Conservation (phyloP, 139 green algal genomes). For the Chlorella sp. region DNA sequence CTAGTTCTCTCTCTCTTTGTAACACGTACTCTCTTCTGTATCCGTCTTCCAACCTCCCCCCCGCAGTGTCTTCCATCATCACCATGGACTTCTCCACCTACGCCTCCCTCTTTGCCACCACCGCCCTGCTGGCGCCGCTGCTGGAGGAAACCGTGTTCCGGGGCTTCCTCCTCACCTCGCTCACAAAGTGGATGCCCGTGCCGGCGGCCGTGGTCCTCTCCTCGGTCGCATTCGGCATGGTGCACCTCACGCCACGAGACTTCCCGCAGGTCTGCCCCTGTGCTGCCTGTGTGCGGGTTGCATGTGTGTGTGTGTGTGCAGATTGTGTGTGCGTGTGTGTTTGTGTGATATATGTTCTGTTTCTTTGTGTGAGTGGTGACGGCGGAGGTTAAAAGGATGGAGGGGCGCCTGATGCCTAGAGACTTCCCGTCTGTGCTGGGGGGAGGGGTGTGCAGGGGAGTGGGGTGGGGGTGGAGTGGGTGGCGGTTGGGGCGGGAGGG, state of each 20-base stretch:
- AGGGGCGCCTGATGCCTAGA: no score
- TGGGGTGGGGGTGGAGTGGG: no score
- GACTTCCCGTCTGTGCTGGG: no score
- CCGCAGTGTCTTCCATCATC: constrained; percentile 73
- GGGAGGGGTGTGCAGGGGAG: no score
- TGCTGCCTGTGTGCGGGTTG: neutral
- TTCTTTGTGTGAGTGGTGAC: no score
- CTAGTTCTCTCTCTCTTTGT: neutral
- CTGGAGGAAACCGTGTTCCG: constrained; percentile 92
- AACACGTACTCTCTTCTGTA: neutral
- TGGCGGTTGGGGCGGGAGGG: no score
- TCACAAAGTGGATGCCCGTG: constrained; percentile 69
- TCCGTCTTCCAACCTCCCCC: no score
- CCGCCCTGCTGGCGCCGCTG: constrained; percentile 77
- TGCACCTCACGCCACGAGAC: constrained; percentile 80
- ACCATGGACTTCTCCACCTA: constrained; percentile 72
- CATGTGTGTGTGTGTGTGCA: no score
- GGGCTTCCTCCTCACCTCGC: constrained; percentile 87
- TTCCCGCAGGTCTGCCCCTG: constrained; percentile 62
- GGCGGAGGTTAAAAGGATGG: no score
- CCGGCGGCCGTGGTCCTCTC: constrained; percentile 69
- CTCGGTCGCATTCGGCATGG: constrained; percentile 73
- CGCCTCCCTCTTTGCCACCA: constrained; percentile 59
- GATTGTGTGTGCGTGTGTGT: no score
- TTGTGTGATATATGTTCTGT: no score